Evolutionary conservation across 139 green algal species (phyloP), one percentile per base, ranked within the genome.

Genomic region (Raphidocelis subcapitata): DNA sequence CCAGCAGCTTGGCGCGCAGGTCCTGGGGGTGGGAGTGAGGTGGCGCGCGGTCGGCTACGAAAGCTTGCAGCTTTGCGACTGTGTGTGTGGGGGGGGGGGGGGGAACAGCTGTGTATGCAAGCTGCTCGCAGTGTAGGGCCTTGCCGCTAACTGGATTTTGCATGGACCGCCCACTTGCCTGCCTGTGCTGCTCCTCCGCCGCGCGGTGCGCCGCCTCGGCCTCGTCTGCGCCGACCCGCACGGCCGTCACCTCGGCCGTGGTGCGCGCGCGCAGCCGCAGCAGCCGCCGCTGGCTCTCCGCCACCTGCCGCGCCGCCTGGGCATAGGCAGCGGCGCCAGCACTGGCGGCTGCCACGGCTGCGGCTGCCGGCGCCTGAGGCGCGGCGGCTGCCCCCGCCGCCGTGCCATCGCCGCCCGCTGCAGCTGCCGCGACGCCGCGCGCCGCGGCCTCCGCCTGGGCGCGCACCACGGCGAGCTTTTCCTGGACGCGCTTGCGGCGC

Each of bases 301-400:
- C 79, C 2, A 91, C 81, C 51, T 94, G 88, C 72, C 91, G 87
- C 41, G 83, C 83, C 2, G 85, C 84, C 61, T 89, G 88, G 59
- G 76, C 81, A 46, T 49, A 49, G 8, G 41, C 41, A 8, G 41
- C n/a, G n/a, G n/a, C n/a, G n/a, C n/a, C 41, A 49, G 8, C 41
- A 8, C 8, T 8, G 41, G 8, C 41, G 41, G 41, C 41, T 12
- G 8, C 8, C 69, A 52, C 62, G 73, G 62, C 47, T 74, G 35
- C 32, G 20, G 32, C 29, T 28, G 29, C 36, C 36, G 8, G 63
- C 63, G 23, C 5, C 63, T 46, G 29, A 36, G 63, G 5, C 63
- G 33, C 35, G 32, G 32, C 41, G 8, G 41, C 41, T 49, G 12
- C 41, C 12, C 8, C n/a, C n/a, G n/a, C n/a, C n/a, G n/a, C n/a